Percentiles rank a stretch among this genome's conserved stretches.
phyloP scores from a whole-genome alignment of 805 yeast species.

The Wickerhamiella occidentalis region DNA sequence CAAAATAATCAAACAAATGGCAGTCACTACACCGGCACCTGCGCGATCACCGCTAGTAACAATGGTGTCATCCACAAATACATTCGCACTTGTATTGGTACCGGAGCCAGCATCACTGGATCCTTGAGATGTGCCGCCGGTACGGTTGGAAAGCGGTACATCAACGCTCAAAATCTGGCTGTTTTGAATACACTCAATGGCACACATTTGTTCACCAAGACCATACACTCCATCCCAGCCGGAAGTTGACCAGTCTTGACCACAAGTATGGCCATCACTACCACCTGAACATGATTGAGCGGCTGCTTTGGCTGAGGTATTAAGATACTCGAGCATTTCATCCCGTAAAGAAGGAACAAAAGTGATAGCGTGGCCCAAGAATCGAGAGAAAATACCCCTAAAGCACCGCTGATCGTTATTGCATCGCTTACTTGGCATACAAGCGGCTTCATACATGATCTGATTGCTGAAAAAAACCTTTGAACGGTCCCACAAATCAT shows the following conservation, averaged over 20 bases:
- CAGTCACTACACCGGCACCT: slow-evolving; percentile 85
- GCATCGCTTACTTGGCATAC: slow-evolving; percentile 44
- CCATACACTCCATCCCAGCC: slow-evolving; percentile 63
- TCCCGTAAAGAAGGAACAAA: slow-evolving; percentile 45
- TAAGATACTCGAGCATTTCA: slow-evolving; percentile 36
- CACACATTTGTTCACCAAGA: slow-evolving; percentile 74
- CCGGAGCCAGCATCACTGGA: slow-evolving; percentile 51
- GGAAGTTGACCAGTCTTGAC: slow-evolving; percentile 50
- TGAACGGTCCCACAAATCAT: slow-evolving; percentile 37
- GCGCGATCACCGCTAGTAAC: slow-evolving; percentile 59
- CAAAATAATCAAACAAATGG: slow-evolving; percentile 48
- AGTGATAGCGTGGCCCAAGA: slow-evolving; percentile 49
- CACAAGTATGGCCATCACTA: slow-evolving; percentile 69
- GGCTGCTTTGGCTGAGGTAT: slow-evolving; percentile 53
- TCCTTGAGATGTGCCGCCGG: slow-evolving; percentile 64
- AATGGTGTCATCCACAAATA: slow-evolving; percentile 22
- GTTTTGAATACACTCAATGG: slow-evolving; percentile 51
- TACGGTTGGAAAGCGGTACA: slow-evolving; percentile 48
- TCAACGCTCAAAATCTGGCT: slow-evolving; percentile 30
- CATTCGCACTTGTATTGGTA: slow-evolving; percentile 12
- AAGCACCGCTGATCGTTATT: slow-evolving; percentile 66
- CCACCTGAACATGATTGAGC: slow-evolving; percentile 75
- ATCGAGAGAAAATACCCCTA: slow-evolving; percentile 56
- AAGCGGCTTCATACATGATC: slow-evolving; percentile 60
- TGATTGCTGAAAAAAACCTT: slow-evolving; percentile 40